A percentile compares a stretch with the other conserved stretches of the same genome.
These are phyloP conservation scores for Nannizzia gypsea DNA, from an alignment of 2,329 filamentous ascomycete species.

Conservation along the genomic window DNA sequence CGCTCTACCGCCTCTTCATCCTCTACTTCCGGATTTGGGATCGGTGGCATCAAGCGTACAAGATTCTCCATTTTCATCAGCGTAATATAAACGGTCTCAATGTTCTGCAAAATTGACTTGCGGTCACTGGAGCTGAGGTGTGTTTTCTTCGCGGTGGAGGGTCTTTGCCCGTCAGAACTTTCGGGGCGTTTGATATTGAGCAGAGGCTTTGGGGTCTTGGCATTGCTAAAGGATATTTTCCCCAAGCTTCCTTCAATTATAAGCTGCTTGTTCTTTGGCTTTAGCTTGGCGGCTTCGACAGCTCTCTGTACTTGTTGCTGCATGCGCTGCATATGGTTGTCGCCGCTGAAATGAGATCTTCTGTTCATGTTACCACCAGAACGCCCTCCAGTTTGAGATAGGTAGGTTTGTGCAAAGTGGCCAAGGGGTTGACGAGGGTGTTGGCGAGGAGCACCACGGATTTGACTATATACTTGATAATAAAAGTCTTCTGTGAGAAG, in stretches of 20 bases:
- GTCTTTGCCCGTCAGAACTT: conserved; percentile 46
- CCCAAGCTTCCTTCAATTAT: conserved; percentile 92
- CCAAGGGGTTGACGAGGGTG: conserved; percentile 87
- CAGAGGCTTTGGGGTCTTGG: conserved; percentile 88
- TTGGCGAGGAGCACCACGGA: conserved; percentile 76
- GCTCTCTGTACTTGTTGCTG: conserved; percentile 97
- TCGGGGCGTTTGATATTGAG: conserved; percentile 90
- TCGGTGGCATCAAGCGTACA: conserved; percentile 65
- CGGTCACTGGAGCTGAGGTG: conserved; percentile 56
- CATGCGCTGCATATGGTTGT: conserved; percentile 98
- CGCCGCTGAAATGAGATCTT: conserved; percentile 67
- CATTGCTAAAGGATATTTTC: conserved; percentile 98
- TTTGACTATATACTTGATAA: conserved; percentile 93
- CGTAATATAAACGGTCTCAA: conserved; percentile 76
- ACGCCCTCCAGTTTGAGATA: conserved; percentile 85
- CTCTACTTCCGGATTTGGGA: conserved; percentile 43
- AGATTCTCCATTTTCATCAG: conserved; percentile 93
- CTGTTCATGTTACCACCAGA: conserved; percentile 54
- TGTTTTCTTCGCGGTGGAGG: conserved; percentile 32
- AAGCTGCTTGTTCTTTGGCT: conserved; percentile 94
- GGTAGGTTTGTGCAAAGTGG: conserved; percentile 94
- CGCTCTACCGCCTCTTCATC: conserved; percentile 58
- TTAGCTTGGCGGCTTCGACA: conserved; percentile 91
- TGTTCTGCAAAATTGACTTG: conserved; percentile 72
- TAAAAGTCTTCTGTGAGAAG: conserved; percentile 90